A percentile compares a stretch with the other conserved stretches of the same genome.
phyloP scores from a whole-genome alignment of 2,329 filamentous ascomycete species.

The Fusarium illudens region DNA sequence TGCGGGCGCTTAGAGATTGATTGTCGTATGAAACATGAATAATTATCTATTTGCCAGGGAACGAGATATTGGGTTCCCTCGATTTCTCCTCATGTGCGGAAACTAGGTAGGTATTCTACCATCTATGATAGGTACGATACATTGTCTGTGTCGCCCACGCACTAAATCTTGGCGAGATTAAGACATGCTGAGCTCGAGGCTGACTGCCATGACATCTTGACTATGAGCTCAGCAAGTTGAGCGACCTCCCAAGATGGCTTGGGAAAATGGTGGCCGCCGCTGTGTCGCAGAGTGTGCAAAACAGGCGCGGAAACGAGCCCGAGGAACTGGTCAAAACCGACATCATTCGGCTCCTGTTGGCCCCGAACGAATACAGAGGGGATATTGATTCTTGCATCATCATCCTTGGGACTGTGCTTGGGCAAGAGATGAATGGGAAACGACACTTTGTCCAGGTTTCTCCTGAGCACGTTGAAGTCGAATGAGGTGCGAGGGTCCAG shows the following conservation, averaged over 20 bases:
- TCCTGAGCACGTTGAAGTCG: not conserved
- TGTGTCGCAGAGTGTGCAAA: not conserved
- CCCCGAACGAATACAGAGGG: not conserved
- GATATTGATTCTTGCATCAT: not conserved
- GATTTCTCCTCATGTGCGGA: too few species aligned
- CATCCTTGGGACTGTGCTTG: not conserved
- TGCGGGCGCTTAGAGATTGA: too few species aligned
- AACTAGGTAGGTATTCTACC: too few species aligned
- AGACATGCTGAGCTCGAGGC: not conserved
- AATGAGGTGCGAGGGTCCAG: not conserved
- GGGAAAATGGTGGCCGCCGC: not conserved
- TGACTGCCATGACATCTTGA: not conserved
- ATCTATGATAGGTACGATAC: too few species aligned
- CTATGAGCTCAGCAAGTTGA: not conserved
- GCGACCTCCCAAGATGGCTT: not conserved
- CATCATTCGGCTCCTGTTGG: not conserved
- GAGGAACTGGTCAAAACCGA: not conserved
- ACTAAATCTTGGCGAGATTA: not conserved
- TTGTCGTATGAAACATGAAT: too few species aligned
- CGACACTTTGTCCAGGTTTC: not conserved
- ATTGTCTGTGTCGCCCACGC: too few species aligned
- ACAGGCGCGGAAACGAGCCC: not conserved
- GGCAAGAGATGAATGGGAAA: not conserved
- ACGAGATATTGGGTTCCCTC: too few species aligned
- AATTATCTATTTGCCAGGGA: too few species aligned